These are phyloP conservation scores for Chrysanthemum lavandulifolium DNA, from an alignment of 129 eudicot species.

Conservation along the genomic window DNA sequence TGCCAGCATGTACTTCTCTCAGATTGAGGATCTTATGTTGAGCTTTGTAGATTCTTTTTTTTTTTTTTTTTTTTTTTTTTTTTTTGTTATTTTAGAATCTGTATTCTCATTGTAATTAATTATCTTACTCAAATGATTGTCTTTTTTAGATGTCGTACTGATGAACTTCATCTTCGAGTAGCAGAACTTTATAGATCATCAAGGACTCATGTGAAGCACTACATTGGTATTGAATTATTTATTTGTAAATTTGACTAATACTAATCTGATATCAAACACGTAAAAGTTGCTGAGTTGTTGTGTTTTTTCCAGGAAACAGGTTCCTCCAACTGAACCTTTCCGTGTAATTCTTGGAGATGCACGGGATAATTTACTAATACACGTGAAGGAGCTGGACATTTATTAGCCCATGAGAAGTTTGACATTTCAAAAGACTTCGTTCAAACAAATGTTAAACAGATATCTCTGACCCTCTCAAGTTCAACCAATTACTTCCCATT, in stretches of 20 bases:
- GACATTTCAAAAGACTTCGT: no score
- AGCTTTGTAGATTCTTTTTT: constrained; percentile 30
- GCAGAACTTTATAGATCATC: constrained; percentile 23
- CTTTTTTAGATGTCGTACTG: constrained; percentile 78
- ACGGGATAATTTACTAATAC: no score
- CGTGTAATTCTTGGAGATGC: constrained; percentile 85
- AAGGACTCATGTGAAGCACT: constrained; percentile 92
- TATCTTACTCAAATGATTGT: constrained; percentile 10
- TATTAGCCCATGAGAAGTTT: no score
- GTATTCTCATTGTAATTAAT: not conserved
- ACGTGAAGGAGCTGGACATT: no score
- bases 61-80: not conserved
- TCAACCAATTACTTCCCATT: no score
- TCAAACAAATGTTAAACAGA: no score
- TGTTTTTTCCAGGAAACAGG: constrained; percentile 63
- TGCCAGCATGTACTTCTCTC: constrained; percentile 87
- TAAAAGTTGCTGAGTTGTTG: not conserved
- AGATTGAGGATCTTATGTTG: constrained; percentile 86
- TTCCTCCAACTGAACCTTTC: constrained; percentile 87
- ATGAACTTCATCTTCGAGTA: constrained; percentile 80
- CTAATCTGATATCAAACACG: no score
- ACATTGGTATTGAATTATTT: constrained; percentile 54
- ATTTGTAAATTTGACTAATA: no score
- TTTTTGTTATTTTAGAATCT: not conserved
- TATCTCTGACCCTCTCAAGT: no score